Conservation (phyloP, 176 grass and related monocot species). For the Carex pumila region DNA sequence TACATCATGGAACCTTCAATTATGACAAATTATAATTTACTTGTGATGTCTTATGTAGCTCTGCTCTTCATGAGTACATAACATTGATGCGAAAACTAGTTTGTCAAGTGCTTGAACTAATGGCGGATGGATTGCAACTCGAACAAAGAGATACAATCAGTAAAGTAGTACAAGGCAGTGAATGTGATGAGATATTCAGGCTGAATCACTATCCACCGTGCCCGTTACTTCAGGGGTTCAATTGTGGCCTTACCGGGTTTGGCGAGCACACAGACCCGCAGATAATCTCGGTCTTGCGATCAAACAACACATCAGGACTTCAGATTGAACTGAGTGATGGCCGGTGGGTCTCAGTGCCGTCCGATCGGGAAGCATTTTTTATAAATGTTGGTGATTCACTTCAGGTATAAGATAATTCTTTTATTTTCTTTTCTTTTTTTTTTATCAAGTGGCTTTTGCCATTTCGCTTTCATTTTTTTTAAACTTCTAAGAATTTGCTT, state of each 20-base stretch:
- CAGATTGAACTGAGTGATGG: constrained; percentile 63
- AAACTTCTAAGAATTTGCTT: neutral
- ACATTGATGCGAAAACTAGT: constrained; percentile 42
- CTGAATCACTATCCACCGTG: constrained; percentile 94
- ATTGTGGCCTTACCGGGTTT: constrained; percentile 65
- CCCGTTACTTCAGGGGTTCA: constrained; percentile 42
- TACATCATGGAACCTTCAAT: neutral
- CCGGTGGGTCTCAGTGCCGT: constrained; percentile 71
- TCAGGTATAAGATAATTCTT: constrained; percentile 36
- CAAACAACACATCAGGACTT: constrained; percentile 72
- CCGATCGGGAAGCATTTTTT: constrained; percentile 73
- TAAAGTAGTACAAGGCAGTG: constrained; percentile 30
- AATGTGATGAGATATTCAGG: constrained; percentile 75
- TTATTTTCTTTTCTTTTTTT: neutral
- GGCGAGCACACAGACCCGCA: constrained; percentile 98
- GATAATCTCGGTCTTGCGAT: constrained; percentile 73
- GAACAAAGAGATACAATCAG: constrained; percentile 37
- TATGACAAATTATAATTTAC: neutral
- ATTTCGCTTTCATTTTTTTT: neutral
- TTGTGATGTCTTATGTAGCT: constrained; percentile 23
- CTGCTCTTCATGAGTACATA: constrained; percentile 57
- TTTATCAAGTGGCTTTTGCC: neutral
- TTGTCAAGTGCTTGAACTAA: constrained; percentile 49
- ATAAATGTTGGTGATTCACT: constrained; percentile 90
- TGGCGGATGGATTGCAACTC: constrained; percentile 71